Evolutionary conservation across 768 basidiomycete species (phyloP), one percentile per base, ranked within the genome.

Genomic region (Termitomyces bulborhizus): DNA sequence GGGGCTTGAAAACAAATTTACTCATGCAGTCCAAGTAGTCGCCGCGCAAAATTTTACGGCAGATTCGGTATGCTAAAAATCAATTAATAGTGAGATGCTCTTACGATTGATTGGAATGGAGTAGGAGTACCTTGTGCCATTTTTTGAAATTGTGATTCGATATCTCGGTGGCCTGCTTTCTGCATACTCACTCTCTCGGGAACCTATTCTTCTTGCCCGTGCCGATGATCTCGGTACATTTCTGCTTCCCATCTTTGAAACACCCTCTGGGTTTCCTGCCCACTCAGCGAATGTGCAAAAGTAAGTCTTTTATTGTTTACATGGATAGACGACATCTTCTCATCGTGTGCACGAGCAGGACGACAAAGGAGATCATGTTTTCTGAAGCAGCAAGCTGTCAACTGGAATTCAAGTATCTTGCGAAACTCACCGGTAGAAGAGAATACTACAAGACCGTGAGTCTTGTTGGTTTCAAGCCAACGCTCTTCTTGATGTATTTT

Each of bases 121-220:
- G 56, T 58, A 75, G 67, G 37, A 60, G 27, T 51, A 57, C 15
- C 73, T 64, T 55, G 78, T 73, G 9, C 79, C 80, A 0, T 85
- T 86, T 66, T 86, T 85, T 57, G 85, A 92, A 72, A 91, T 88
- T 0, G 83, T 84, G 24, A 93, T 93, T 54, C 82, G 90, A 7
- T 76, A 78, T 57, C 71, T 94, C 2, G 91, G 91, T 3, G 90
- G 91, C 1, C 69, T 91, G 0, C 75, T 92, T 2, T 86, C 84
- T 15, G 86, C 88, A 0, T 85, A 90, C 65, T 82, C 89, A n/a
- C 75, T 93, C 2, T 86, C 88, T 0, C 73, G 74, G 0, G 82
- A 89, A 39, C 68, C 74, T 0, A 68, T 85, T 5, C 75, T 88
- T 24, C 77, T 88, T 7, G 58, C 71, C 1, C 79, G 82, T 9